phyloP scores from a whole-genome alignment of 2,329 filamentous ascomycete genomes.

The Aspergillus felis region DNA sequence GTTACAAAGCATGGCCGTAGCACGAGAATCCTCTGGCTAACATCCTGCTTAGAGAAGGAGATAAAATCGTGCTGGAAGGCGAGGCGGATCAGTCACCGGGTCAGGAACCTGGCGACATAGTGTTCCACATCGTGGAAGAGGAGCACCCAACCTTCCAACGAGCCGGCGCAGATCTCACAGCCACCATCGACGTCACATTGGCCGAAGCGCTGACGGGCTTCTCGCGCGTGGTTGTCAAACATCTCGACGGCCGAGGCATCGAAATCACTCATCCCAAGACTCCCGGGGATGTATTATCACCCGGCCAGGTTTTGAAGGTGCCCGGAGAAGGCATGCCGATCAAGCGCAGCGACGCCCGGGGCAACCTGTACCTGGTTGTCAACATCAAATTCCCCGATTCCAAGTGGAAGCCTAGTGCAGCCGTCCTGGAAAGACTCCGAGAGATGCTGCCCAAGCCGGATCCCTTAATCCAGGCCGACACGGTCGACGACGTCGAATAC shows the following conservation, averaged over 20 bases:
- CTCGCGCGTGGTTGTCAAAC: slow-evolving; percentile 82
- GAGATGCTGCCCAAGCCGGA: slow-evolving; percentile 69
- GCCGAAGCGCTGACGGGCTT: slow-evolving; percentile 85
- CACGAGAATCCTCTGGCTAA: not conserved
- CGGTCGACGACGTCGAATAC: slow-evolving; percentile 82
- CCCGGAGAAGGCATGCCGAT: slow-evolving; percentile 89
- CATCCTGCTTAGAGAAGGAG: slow-evolving; percentile 57
- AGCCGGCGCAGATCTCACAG: slow-evolving; percentile 77
- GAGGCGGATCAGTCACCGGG: slow-evolving; percentile 92
- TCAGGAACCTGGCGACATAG: slow-evolving; percentile 84
- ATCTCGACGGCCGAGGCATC: slow-evolving; percentile 90
- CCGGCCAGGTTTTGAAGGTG: slow-evolving; percentile 81
- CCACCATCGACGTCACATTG: slow-evolving; percentile 75
- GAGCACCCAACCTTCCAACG: slow-evolving; percentile 78
- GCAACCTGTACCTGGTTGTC: slow-evolving; percentile 82
- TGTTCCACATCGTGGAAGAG: slow-evolving; percentile 82
- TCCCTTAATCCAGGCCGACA: slow-evolving; percentile 62
- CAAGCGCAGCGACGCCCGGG: slow-evolving; percentile 77
- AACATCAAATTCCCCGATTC: slow-evolving; percentile 86
- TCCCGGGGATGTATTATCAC: slow-evolving; percentile 75
- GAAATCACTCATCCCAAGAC: slow-evolving; percentile 70
- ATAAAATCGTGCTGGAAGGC: slow-evolving; percentile 83
- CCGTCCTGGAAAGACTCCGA: slow-evolving; percentile 64
- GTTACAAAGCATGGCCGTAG: slow-evolving; percentile 8
- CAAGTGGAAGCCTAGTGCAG: slow-evolving; percentile 73